Evolutionary conservation across 257 asterid genomes (phyloP), one percentile per base, ranked within the genome.

Genomic region (Solanum ahanhuiri): DNA sequence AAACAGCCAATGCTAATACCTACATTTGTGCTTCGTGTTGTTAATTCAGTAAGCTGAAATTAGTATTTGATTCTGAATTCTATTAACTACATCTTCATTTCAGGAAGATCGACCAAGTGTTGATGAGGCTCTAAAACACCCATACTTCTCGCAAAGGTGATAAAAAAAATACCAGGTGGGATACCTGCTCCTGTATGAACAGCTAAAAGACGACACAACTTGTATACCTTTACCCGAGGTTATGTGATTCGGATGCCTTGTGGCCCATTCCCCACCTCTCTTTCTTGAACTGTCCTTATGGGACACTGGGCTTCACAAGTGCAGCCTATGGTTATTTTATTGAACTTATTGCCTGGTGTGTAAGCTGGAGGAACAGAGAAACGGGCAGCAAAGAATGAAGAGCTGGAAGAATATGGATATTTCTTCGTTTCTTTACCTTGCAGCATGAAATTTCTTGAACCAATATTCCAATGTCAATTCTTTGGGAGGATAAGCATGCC

Each of bases 81-180:
- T 63, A 31, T 72, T 37, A 3, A 81, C 28, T 37, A 48, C 22
- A 86, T 75, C 64, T 84, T 70, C 12, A 75, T 41, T 41, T 41
- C 93, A 96, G 99, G 98, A 94, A 92, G 96, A 94, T 77, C 93
- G 99, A 35, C 91, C 93, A 41, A 86, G 92, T 77, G 97, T 96
- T 83, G 99, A 95, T 89, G 98, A 96, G 71, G 99, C 98, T 73
- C 89, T 96, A 84, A 89, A 84, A 82, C 99, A 96, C 90, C 99
- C 98, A 89, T 96, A 96, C 88, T 95, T 96, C 88, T 87, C 92
- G 35, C 87, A 71, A 51, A 81, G 67, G 67, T 81, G 64, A 81
- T 48, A 10, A 48, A 17, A 25, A 23, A 77, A 23, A 28, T 79
- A 28, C 66, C 10, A 25, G 66, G 66, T 28, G 23, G 84, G 84